Evolutionary conservation across 768 basidiomycete species (phyloP).

Genomic region (Pisolithus microcarpus): DNA sequence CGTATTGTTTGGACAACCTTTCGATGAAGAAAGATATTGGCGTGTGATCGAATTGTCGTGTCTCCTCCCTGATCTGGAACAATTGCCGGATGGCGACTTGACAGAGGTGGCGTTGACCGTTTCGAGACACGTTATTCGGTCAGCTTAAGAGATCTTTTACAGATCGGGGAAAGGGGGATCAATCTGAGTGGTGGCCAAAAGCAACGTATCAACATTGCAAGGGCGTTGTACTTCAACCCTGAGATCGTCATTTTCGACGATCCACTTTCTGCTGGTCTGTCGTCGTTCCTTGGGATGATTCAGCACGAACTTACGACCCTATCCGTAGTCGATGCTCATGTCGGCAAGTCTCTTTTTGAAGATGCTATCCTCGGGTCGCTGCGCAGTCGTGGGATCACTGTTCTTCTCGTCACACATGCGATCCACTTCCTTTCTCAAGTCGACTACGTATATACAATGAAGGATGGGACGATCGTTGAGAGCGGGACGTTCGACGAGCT

Average conservation of each 20-base stretch:
- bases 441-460: slow-evolving; percentile 44
- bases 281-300: neutral
- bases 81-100: slow-evolving; percentile 62
- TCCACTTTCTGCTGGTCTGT: slow-evolving; percentile 53
- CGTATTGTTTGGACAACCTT: slow-evolving; percentile 58
- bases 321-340: slow-evolving; percentile 62
- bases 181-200: slow-evolving; percentile 64
- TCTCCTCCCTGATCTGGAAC: slow-evolving; percentile 55
- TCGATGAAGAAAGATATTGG: slow-evolving; percentile 63
- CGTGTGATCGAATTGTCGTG: slow-evolving; percentile 49
- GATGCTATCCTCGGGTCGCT: slow-evolving; percentile 52
- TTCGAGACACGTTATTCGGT: neutral
- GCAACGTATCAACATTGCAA: slow-evolving; percentile 61
- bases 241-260: slow-evolving; percentile 60
- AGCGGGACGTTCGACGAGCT: slow-evolving; percentile 49
- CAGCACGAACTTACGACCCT: neutral
- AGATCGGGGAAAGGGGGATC: slow-evolving; percentile 71
- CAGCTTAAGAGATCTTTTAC: neutral
- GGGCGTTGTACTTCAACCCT: slow-evolving; percentile 60
- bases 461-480: slow-evolving; percentile 39
- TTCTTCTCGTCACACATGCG: slow-evolving; percentile 50
- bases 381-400: slow-evolving; percentile 39
- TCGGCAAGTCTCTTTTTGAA: slow-evolving; percentile 61
- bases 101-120: slow-evolving; percentile 45
- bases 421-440: slow-evolving; percentile 46